Percentiles rank a stretch among this genome's conserved stretches.
These are phyloP conservation scores for Claviceps pazoutovae DNA, from an alignment of 2,329 filamentous ascomycete species.

Conservation along the genomic window DNA sequence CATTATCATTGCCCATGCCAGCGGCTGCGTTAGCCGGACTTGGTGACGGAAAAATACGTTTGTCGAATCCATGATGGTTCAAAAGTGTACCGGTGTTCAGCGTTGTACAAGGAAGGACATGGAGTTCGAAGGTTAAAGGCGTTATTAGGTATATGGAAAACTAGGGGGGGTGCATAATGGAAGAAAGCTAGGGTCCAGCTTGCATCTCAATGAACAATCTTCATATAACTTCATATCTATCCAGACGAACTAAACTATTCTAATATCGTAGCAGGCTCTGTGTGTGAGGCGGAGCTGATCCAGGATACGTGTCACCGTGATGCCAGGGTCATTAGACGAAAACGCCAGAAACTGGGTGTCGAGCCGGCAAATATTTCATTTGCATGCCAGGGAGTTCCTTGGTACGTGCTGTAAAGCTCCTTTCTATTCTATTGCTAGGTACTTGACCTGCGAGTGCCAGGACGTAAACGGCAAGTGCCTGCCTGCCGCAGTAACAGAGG, in stretches of 20 bases:
- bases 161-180: not conserved
- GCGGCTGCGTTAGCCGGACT: slow-evolving; percentile 22
- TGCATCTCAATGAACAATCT: not conserved
- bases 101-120: not conserved
- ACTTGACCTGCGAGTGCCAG: slow-evolving; percentile 1
- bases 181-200: not conserved
- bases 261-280: slow-evolving; percentile 1
- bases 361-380: too few species aligned
- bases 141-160: not conserved
- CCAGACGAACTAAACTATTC: not conserved
- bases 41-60: slow-evolving; percentile 27
- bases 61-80: slow-evolving; percentile 25
- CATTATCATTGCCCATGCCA: slow-evolving; percentile 25
- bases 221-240: not conserved
- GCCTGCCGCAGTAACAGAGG: not conserved
- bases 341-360: not conserved
- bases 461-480: not conserved
- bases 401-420: not conserved
- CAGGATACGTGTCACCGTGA: not conserved
- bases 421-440: not conserved
- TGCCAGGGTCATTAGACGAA: not conserved
- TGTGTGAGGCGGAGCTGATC: not conserved
- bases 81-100: not conserved
- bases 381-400: too few species aligned
- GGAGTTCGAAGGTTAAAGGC: not conserved